These are phyloP conservation scores for Papiliotrema terrestris DNA, from an alignment of 1,284 basidiomycete species.

Conservation along the genomic window DNA sequence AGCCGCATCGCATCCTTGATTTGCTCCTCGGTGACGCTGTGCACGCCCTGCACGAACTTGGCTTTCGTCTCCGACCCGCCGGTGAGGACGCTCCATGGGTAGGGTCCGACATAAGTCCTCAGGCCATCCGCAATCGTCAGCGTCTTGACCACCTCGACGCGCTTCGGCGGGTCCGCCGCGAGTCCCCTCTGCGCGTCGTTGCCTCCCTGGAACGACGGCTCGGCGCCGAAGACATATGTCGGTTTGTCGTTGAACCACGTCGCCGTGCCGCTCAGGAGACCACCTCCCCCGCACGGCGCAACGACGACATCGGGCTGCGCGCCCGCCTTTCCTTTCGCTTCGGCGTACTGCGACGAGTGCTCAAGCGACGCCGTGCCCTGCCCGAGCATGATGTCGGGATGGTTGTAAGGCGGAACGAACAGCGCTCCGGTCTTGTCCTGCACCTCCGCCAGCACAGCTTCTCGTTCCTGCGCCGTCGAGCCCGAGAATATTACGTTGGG, in stretches of 20 bases:
- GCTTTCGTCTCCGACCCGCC: conserved; percentile 6
- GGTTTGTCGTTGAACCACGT: conserved; percentile 19
- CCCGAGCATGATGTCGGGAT: conserved; percentile 31
- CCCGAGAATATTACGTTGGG: conserved; percentile 21
- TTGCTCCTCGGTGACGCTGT: conserved; percentile 18
- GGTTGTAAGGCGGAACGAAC: conserved; percentile 29
- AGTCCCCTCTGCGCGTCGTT: conserved; percentile 20
- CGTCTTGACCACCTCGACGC: conserved; percentile 20
- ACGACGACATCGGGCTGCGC: conserved; percentile 9
- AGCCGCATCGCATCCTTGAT: conserved; percentile 20
- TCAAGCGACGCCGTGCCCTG: conserved; percentile 28
- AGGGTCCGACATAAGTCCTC: conserved; percentile 15
- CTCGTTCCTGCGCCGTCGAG: conserved; percentile 21
- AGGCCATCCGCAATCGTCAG: conserved; percentile 26
- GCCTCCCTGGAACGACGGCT: conserved; percentile 23
- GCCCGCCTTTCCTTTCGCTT: neutral
- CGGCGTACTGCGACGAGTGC: conserved; percentile 17
- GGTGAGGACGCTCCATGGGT: conserved; percentile 21
- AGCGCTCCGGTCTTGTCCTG: conserved; percentile 20
- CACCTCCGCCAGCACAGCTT: conserved; percentile 22
- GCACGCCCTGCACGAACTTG: conserved; percentile 16
- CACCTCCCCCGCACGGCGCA: conserved; percentile 26
- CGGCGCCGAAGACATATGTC: conserved; percentile 18
- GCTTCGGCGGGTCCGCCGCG: conserved; percentile 11
- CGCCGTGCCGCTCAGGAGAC: conserved; percentile 21